Evolutionary conservation across 805 yeast species (phyloP).

Genomic region (Candida andamanensis): DNA sequence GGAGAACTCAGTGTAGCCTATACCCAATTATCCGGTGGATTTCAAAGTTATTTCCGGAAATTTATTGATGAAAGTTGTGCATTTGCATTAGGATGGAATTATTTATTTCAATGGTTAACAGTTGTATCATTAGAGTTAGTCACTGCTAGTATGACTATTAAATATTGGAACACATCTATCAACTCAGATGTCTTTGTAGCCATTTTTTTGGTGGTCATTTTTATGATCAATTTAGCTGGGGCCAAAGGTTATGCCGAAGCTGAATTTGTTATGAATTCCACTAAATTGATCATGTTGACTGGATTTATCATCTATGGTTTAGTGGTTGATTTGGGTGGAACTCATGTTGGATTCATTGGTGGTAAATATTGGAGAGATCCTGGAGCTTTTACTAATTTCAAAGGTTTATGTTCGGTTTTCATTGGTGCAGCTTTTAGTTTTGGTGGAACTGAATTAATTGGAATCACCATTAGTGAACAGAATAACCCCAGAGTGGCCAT

Average conservation of each 20-base stretch:
- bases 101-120: conserved; percentile 58
- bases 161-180: conserved; percentile 47
- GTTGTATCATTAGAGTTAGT: conserved; percentile 62
- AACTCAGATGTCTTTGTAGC: conserved; percentile 56
- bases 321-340: conserved; percentile 35
- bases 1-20: conserved; percentile 57
- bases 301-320: conserved; percentile 41
- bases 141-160: conserved; percentile 57
- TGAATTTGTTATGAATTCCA: conserved; percentile 34
- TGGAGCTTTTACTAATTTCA: conserved; percentile 33
- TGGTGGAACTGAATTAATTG: conserved; percentile 39
- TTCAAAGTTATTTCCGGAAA: conserved; percentile 50
- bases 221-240: conserved; percentile 42
- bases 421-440: conserved; percentile 38
- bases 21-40: conserved; percentile 56
- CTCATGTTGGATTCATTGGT: conserved; percentile 32
- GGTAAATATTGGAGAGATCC: conserved; percentile 40
- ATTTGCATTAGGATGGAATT: conserved; percentile 60
- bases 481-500: conserved; percentile 35
- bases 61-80: conserved; percentile 54
- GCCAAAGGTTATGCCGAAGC: conserved; percentile 45
- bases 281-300: conserved; percentile 31
- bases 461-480: conserved; percentile 35
- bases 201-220: conserved; percentile 44
- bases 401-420: conserved; percentile 35